Base-by-base conservation (phyloP, 768 basidiomycete species). In the Zangia roseola region DNA sequence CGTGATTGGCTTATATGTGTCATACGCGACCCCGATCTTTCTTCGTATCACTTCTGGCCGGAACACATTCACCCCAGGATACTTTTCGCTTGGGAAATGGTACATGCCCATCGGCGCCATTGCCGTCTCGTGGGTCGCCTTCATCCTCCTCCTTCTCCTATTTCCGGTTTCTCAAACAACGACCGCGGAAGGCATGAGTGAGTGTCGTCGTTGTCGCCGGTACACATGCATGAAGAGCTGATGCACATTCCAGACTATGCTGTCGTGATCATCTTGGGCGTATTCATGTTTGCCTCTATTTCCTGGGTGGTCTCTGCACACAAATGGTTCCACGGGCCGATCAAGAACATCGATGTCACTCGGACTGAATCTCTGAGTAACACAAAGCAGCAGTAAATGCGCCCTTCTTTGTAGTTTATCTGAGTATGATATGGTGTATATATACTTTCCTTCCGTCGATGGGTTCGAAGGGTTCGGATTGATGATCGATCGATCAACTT, bases 241-340 rank as follows among this genome's bases (percentile, higher is more conserved):
- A 39, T 35, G 30, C 44, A 17, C 23, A 31, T 31, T 13, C 13
- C 53, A 88, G 86, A 88, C 60, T 87, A 86, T 57, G 74, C 84
- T 1, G 77, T 85, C 24, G 82, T 86, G 12, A 78, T 87, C 47
- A 76, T 87, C 59, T 72, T 76, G 71, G 70, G 69, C 1, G 83
- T 88, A 5, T 84, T 87, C 61, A 59, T 84, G 14, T 85, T 86
- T 55, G 82, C 86, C 1, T 67, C 79, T 1, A 45, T 74, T 5
- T 85, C 81, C 6, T 88, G 86, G 86, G 62, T 82, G 6, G 26
- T 82, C 5, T 86, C 84, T 20, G 86, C 86, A 1, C 78, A 68
- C 30, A 79, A 82, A 49, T 88, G 86, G 86, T 88, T 88, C 69
- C 74, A 67, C 20, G 86, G 86, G 0, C 86, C 86, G 16, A 71